A percentile compares a stretch with the other conserved stretches of the same genome.
phyloP scores from a whole-genome alignment of 1,284 basidiomycete genomes.

The Cutaneotrichosporon sp. region DNA sequence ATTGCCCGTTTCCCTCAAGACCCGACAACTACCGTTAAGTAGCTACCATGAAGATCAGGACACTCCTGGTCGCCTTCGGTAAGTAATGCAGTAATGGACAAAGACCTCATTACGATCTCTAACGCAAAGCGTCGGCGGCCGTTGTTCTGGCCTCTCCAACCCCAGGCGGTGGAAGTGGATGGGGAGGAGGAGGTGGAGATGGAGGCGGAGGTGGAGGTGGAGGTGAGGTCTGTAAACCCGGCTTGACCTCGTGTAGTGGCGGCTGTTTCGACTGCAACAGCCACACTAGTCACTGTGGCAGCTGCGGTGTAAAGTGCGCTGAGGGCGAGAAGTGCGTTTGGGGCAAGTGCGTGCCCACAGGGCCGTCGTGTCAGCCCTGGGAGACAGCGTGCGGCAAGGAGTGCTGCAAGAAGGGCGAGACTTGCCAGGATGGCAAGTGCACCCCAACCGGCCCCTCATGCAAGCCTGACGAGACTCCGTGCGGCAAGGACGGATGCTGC shows the following conservation, averaged over 20 bases:
- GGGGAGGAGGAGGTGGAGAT: neutral
- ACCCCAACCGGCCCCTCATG: neutral
- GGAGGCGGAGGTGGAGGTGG: too few species aligned
- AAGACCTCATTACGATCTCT: neutral
- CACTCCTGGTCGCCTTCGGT: slow-evolving; percentile 1
- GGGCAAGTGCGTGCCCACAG: neutral
- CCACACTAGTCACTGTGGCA: neutral
- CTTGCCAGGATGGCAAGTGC: neutral
- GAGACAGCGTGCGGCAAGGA: too few species aligned
- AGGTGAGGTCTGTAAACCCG: too few species aligned
- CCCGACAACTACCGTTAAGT: neutral
- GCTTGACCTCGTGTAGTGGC: neutral
- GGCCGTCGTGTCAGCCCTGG: too few species aligned
- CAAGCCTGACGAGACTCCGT: neutral
- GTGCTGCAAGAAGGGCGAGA: neutral
- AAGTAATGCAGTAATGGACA: neutral
- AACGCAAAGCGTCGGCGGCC: neutral
- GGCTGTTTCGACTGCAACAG: neutral
- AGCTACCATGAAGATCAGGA: neutral
- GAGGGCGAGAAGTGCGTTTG: neutral
- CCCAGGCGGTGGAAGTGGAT: neutral
- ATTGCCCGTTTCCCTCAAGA: neutral
- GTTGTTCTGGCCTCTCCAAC: neutral
- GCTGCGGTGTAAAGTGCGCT: neutral
- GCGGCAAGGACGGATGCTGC: too few species aligned